A percentile compares a stretch with the other conserved stretches of the same genome.
These are phyloP conservation scores for Phoma sp. DNA, from an alignment of 2,329 filamentous ascomycete species.

Conservation along the genomic window DNA sequence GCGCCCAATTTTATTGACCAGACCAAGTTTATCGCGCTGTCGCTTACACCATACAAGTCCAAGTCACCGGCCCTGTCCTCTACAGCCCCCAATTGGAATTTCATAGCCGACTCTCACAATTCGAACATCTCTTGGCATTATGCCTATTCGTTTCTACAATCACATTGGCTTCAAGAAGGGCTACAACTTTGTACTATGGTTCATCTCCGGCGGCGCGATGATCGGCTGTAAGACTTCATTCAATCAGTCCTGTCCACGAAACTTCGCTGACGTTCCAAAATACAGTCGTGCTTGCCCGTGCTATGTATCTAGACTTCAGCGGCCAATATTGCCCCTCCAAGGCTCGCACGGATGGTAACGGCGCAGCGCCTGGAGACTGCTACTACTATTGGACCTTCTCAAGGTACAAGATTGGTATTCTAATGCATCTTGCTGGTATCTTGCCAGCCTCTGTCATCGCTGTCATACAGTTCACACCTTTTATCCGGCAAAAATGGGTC, in stretches of 20 bases:
- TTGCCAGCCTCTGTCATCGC: conserved; percentile 50
- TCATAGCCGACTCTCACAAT: too few species aligned
- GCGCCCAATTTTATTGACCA: too few species aligned
- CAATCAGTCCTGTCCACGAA: conserved; percentile 2
- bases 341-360: conserved; percentile 11
- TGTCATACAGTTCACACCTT: conserved; percentile 51
- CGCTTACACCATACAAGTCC: neutral
- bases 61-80: neutral
- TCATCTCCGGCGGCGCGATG: conserved; percentile 25
- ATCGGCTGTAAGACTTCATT: conserved; percentile 14
- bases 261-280: conserved; percentile 7
- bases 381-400: conserved; percentile 49
- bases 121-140: too few species aligned
- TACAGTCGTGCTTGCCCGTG: conserved; percentile 55
- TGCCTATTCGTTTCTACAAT: neutral
- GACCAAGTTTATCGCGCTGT: too few species aligned
- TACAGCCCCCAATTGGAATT: neutral
- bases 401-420: conserved; percentile 48
- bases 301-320: conserved; percentile 58
- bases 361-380: conserved; percentile 51
- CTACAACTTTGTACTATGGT: conserved; percentile 64
- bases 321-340: conserved; percentile 25
- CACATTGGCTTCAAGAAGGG: conserved; percentile 58
- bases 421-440: conserved; percentile 52
- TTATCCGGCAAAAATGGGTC: conserved; percentile 55